Conservation (phyloP, 164 flowering plant species). For the Nymphaea thermarum region DNA sequence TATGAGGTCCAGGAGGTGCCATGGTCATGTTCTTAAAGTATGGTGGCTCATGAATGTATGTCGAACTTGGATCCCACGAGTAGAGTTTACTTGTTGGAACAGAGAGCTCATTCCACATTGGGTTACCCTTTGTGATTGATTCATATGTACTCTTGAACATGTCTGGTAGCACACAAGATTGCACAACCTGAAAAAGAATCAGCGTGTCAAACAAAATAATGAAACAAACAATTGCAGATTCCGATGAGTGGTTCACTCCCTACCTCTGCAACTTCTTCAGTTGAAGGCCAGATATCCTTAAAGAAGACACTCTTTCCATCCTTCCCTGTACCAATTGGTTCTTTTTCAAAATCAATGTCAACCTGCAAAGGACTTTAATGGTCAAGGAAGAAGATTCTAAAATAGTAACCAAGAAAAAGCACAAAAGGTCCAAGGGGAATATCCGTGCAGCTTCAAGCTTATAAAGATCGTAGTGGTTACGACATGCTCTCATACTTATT, state of each 20-base stretch:
- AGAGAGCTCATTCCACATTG: slow-evolving; percentile 33
- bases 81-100: slow-evolving; percentile 27
- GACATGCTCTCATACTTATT: too few species aligned
- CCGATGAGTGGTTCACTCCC: background rate
- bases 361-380: slow-evolving; percentile 25
- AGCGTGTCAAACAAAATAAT: background rate
- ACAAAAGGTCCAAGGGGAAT: too few species aligned
- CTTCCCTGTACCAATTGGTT: slow-evolving; percentile 60
- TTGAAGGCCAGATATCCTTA: slow-evolving; percentile 54
- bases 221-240: background rate
- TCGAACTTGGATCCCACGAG: slow-evolving; percentile 34
- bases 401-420: too few species aligned
- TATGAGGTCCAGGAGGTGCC: slow-evolving; percentile 60
- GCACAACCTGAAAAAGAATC: slow-evolving; percentile 23
- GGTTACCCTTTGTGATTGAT: slow-evolving; percentile 33
- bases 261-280: slow-evolving; percentile 60
- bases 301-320: slow-evolving; percentile 55
- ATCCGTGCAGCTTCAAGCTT: too few species aligned
- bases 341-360: slow-evolving; percentile 62
- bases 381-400: background rate
- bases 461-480: too few species aligned
- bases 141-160: slow-evolving; percentile 44
- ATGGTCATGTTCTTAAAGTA: slow-evolving; percentile 47
- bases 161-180: slow-evolving; percentile 37
- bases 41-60: slow-evolving; percentile 43